Conservation (phyloP, 148 eudicot species). For the Silene conica region DNA sequence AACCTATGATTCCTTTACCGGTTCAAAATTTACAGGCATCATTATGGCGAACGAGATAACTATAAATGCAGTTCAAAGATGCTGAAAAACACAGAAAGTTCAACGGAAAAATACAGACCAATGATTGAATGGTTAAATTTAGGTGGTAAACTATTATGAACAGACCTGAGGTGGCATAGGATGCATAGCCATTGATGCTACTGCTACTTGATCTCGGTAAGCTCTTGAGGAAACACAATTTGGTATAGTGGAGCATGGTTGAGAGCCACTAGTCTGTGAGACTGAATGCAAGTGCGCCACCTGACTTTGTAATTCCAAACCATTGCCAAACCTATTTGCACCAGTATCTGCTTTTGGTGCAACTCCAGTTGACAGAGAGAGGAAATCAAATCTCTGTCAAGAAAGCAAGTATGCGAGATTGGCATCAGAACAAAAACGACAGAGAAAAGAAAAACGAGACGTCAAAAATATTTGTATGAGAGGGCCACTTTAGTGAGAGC, state of each 20-base stretch:
- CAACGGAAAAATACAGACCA: neutral
- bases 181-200: constrained; percentile 26
- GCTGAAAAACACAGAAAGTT: neutral
- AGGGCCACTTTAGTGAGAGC: neutral
- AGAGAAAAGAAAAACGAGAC: neutral
- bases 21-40: neutral
- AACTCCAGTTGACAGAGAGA: constrained; percentile 41
- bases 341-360: constrained; percentile 22
- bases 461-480: neutral
- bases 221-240: constrained; percentile 28
- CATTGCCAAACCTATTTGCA: constrained; percentile 18
- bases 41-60: neutral
- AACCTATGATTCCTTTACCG: neutral
- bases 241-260: constrained; percentile 29
- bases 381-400: constrained; percentile 50
- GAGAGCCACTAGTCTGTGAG: constrained; percentile 23
- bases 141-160: neutral
- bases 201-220: constrained; percentile 30
- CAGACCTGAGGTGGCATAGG: constrained; percentile 21
- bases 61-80: neutral
- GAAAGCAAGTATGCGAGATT: constrained; percentile 8
- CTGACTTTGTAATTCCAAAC: constrained; percentile 26
- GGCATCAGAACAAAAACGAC: constrained; percentile 2
- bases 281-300: constrained; percentile 30
- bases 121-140: too few species aligned